These are phyloP conservation scores for Silybum marianum DNA, from an alignment of 129 eudicot species.

Conservation along the genomic window DNA sequence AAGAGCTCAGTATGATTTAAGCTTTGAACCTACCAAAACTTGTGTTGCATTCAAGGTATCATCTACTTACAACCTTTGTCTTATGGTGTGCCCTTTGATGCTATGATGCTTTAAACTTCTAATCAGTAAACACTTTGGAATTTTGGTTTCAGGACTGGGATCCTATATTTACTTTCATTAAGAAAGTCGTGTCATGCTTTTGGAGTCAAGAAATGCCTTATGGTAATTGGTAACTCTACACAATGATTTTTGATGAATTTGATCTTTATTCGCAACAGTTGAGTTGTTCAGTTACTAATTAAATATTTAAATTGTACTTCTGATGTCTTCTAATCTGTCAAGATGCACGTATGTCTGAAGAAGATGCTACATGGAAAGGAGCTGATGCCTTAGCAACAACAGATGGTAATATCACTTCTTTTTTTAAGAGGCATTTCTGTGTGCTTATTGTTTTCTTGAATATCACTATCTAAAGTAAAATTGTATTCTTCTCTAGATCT, in stretches of 20 bases:
- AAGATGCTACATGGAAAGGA: conserved; percentile 38
- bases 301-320: conserved; percentile 18
- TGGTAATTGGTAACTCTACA: conserved; percentile 54
- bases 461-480: neutral
- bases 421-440: neutral
- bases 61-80: conserved; percentile 12
- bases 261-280: conserved; percentile 11
- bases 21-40: conserved; percentile 69
- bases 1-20: conserved; percentile 65
- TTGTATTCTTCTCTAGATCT: neutral
- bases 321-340: conserved; percentile 13
- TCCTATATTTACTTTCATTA: conserved; percentile 57
- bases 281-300: conserved; percentile 12
- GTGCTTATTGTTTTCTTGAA: neutral
- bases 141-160: conserved; percentile 67
- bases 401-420: conserved; percentile 38
- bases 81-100: neutral
- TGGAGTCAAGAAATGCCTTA: conserved; percentile 57
- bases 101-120: neutral
- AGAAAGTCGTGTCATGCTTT: conserved; percentile 52
- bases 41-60: conserved; percentile 82
- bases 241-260: conserved; percentile 3
- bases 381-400: conserved; percentile 21
- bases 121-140: neutral
- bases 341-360: conserved; percentile 29